Evolutionary conservation across 2,329 filamentous ascomycete species (phyloP), one percentile per base, ranked within the genome.

Genomic region (Aspergillus nomiae): DNA sequence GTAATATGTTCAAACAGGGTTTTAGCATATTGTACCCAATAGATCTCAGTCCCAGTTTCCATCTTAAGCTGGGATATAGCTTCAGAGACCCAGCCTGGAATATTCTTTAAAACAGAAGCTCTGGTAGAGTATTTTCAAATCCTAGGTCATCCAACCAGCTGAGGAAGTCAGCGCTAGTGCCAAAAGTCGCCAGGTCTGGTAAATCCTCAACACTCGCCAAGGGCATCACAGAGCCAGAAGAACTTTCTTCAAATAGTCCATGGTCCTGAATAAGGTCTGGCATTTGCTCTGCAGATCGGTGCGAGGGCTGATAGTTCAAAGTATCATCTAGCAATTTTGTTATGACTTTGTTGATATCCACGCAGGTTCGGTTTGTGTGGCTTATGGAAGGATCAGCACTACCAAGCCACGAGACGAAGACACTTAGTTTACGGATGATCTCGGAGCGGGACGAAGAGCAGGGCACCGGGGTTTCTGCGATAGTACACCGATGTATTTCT

Each of bases 381-480:
- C 48, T 62, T 3, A 38, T 60, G 12, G 62, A 48, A 16, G 65
- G 43, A 30, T 62, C 56, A 19, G 61, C 24, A 26, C 53, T 63
- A 50, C 69, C 62, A 32, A 71, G 64, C 64, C 69, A 70, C 30
- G 68, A 66, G 38, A 71, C 64, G 21, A 72, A 26, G 59, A 48
- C 64, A 48, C 65, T 69, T 11, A 72, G 63, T 45, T 68, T 66
- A 21, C 69, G 69, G 58, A 72, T 71, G 16, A 72, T 65, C 57
- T 69, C 65, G 8, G 69, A 65, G 34, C 69, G 68, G 24, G 70
- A 63, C 21, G 65, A 51, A 12, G 67, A 62, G 11, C 63, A 66
- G 30, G 68, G 58, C 4, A 70, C 51, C n/a, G 67, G 65, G 16
- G 43, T 59, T 19, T 64, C 65, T 36, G 60, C 63, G 30, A 70